These are phyloP conservation scores for Cinnamomum chago DNA, from an alignment of 164 flowering plant genomes.

Conservation along the genomic window DNA sequence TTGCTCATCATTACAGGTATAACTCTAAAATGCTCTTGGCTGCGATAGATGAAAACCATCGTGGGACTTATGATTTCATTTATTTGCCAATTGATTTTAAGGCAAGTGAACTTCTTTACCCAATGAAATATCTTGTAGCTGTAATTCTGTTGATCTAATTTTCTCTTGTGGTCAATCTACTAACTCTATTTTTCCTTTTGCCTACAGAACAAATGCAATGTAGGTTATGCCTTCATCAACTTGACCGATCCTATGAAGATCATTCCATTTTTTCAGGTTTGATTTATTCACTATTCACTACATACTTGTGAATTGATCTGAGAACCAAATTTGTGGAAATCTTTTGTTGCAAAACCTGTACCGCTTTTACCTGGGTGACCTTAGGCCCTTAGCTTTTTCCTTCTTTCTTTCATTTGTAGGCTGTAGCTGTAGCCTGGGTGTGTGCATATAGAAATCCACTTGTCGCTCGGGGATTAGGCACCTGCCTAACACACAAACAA, in stretches of 20 bases:
- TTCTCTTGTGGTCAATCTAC: no score
- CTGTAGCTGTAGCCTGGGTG: background rate
- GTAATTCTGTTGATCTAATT: background rate
- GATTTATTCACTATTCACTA: background rate
- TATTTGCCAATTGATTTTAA: slow-evolving; percentile 89
- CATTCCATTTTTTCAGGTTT: slow-evolving; percentile 67
- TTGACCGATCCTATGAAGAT: slow-evolving; percentile 65
- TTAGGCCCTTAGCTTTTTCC: background rate
- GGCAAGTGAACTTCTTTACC: slow-evolving; percentile 29
- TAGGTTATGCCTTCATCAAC: slow-evolving; percentile 91
- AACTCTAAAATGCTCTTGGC: slow-evolving; percentile 87
- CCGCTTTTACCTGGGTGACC: background rate
- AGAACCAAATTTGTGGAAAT: background rate
- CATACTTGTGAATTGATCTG: background rate
- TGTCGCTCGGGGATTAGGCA: no score
- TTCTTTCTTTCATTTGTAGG: background rate
- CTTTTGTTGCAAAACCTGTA: background rate
- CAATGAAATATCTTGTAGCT: background rate
- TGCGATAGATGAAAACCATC: slow-evolving; percentile 68
- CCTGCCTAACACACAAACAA: no score
- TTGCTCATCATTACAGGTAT: slow-evolving; percentile 39
- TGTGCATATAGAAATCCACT: background rate
- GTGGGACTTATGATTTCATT: slow-evolving; percentile 77
- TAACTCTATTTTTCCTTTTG: background rate
- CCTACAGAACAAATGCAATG: slow-evolving; percentile 83